A percentile compares a stretch with the other conserved stretches of the same genome.
phyloP scores from a whole-genome alignment of 1,284 basidiomycete species.

The Microbotryum intermedium region DNA sequence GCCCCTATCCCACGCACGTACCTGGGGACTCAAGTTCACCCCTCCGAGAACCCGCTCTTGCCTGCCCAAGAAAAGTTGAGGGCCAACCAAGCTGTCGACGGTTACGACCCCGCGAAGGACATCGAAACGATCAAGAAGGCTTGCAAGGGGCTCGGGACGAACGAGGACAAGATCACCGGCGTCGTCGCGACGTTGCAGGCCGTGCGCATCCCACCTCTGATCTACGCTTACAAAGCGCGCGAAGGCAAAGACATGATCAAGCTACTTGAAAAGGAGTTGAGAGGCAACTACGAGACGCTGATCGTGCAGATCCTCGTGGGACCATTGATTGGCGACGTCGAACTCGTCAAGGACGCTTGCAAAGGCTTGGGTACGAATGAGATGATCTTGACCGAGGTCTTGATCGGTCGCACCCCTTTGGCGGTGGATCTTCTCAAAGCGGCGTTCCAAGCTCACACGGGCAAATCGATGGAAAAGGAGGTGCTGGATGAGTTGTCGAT shows the following conservation, averaged over 20 bases:
- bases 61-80: slow-evolving; percentile 25
- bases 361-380: slow-evolving; percentile 38
- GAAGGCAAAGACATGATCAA: slow-evolving; percentile 35
- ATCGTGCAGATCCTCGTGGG: slow-evolving; percentile 29
- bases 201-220: slow-evolving; percentile 33
- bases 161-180: not conserved
- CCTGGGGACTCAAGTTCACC: slow-evolving; percentile 33
- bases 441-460: slow-evolving; percentile 33
- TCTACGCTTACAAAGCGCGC: slow-evolving; percentile 33
- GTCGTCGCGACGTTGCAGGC: slow-evolving; percentile 34
- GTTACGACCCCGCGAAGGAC: slow-evolving; percentile 33
- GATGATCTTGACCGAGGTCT: slow-evolving; percentile 35
- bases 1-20: slow-evolving; percentile 23
- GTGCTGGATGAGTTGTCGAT: slow-evolving; percentile 37
- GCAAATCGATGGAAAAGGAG: slow-evolving; percentile 34
- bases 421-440: slow-evolving; percentile 37
- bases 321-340: slow-evolving; percentile 35
- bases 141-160: slow-evolving; percentile 37
- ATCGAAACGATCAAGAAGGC: slow-evolving; percentile 37
- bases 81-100: slow-evolving; percentile 11
- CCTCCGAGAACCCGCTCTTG: slow-evolving; percentile 33
- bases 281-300: slow-evolving; percentile 35
- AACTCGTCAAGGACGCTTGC: slow-evolving; percentile 35
- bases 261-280: slow-evolving; percentile 36
- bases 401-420: slow-evolving; percentile 34